Percentiles rank a stretch among this genome's conserved stretches.
phyloP scores from a whole-genome alignment of 202 grass and related monocot genomes.

The Musa balbisiana region DNA sequence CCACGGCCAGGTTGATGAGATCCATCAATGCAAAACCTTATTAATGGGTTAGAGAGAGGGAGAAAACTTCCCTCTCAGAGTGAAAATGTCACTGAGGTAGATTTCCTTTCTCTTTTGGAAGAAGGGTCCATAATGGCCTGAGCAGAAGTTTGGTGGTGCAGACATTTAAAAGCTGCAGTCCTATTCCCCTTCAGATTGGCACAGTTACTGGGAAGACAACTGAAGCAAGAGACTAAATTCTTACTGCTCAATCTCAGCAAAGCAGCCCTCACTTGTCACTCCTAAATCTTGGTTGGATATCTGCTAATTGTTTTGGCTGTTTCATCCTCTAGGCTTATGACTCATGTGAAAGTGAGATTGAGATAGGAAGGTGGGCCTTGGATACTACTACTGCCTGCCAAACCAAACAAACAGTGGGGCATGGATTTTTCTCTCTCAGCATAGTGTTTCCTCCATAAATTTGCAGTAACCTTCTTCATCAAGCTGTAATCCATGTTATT shows the following conservation, averaged over 20 bases:
- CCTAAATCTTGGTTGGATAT: not conserved
- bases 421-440: not conserved
- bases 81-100: not conserved
- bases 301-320: too few species aligned
- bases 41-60: not conserved
- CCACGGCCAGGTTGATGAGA: slow-evolving; percentile 3
- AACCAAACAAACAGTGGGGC: not conserved
- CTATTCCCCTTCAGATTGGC: not conserved
- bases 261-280: not conserved
- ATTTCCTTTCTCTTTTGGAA: not conserved
- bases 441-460: not conserved
- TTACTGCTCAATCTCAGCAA: not conserved
- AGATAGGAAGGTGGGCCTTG: not conserved
- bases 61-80: too few species aligned
- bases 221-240: not conserved
- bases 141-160: not conserved
- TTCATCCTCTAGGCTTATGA: not conserved
- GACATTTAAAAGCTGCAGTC: not conserved
- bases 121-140: slow-evolving; percentile 4
- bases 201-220: not conserved
- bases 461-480: not conserved
- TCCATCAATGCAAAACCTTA: slow-evolving; percentile 1
- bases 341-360: not conserved
- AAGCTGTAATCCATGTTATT: not conserved
- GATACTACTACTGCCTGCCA: not conserved